Evolutionary conservation across 768 basidiomycete genomes (phyloP), one percentile per base, ranked within the genome.

Genomic region (Leccinum obscurum): DNA sequence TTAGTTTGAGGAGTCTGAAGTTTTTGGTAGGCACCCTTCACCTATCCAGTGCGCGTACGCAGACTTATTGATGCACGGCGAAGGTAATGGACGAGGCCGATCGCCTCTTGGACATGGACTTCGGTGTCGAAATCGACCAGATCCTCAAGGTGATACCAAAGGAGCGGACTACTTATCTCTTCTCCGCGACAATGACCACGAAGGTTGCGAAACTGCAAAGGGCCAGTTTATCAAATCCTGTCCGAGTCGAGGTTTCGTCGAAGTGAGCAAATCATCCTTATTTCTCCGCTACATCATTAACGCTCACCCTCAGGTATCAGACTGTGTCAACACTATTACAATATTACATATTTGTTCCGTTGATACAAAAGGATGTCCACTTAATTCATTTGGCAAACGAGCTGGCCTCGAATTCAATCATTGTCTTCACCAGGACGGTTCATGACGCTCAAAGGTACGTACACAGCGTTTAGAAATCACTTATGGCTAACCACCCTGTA

Each of bases 11-110:
- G 68, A 82, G 77, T 15, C 77, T 98, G 56, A 92, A 93, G 75
- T 98, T 94, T 72, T 74, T 99, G 72, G 96, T 95, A 65, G 54
- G 91, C 72, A 11, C 3, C 22, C 24, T 50, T 14, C 1, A 32
- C 48, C 22, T 22, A 17, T 10, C n/a, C 52, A 39, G 22, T 5
- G 10, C 41, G 20, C 20, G 26, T 37, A 2, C 13, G 1, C 14
- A 17, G 1, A n/a, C 50, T 68, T 28, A 62, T 57, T 51, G n/a
- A 51, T 54, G 26, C 14, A 22, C 17, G 7, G 48, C 41, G 20
- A 64, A 97, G 95, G 94, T 98, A n/a, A 79, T 99, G 66, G 96
- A 98, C 65, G 96, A 98, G 77, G 96, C 97, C 7, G 96, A 99
- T 77, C 84, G 96, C 54, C 77, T 99, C 26, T 78, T 98, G 49